Percentiles rank a stretch among this genome's conserved stretches.
phyloP scores from a whole-genome alignment of 2,329 filamentous ascomycete genomes.

The Xylaria digitata region DNA sequence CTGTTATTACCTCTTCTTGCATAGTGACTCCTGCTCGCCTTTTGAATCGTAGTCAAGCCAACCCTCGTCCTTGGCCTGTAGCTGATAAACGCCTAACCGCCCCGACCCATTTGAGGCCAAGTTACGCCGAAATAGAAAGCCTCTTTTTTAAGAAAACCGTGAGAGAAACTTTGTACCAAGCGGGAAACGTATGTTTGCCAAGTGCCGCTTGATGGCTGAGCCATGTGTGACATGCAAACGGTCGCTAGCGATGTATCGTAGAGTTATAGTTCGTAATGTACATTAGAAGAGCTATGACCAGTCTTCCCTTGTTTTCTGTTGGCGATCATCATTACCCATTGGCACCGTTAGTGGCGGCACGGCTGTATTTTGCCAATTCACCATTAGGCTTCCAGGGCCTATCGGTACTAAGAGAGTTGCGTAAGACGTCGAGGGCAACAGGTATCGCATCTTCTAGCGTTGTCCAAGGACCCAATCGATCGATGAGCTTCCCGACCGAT shows the following conservation, averaged over 20 bases:
- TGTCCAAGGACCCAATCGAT: conserved; percentile 50
- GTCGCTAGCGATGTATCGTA: conserved; percentile 44
- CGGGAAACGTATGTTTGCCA: conserved; percentile 1
- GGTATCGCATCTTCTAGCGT: conserved; percentile 47
- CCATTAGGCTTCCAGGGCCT: conserved; percentile 47
- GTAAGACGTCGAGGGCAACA: conserved; percentile 47
- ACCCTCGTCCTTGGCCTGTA: conserved; percentile 13
- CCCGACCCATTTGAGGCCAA: neutral
- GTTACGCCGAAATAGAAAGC: conserved; percentile 24
- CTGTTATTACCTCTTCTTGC: conserved; percentile 30
- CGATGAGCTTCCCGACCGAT: conserved; percentile 48
- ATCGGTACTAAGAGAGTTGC: conserved; percentile 44
- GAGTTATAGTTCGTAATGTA: conserved; percentile 49
- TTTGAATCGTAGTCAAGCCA: conserved; percentile 22
- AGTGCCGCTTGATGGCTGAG: conserved; percentile 15
- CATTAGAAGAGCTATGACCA: conserved; percentile 37
- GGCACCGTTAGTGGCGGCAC: conserved; percentile 42
- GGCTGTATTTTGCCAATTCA: conserved; percentile 44
- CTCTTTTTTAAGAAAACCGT: conserved; percentile 12
- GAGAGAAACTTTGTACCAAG: conserved; percentile 11
- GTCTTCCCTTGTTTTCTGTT: conserved; percentile 12
- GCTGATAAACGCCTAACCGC: conserved; percentile 16
- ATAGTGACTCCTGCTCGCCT: conserved; percentile 12
- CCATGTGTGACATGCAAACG: conserved; percentile 26
- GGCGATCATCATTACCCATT: conserved; percentile 16